Evolutionary conservation across 2,329 filamentous ascomycete genomes (phyloP), one percentile per base, ranked within the genome.

Genomic region (Camptophora hylomeconis): DNA sequence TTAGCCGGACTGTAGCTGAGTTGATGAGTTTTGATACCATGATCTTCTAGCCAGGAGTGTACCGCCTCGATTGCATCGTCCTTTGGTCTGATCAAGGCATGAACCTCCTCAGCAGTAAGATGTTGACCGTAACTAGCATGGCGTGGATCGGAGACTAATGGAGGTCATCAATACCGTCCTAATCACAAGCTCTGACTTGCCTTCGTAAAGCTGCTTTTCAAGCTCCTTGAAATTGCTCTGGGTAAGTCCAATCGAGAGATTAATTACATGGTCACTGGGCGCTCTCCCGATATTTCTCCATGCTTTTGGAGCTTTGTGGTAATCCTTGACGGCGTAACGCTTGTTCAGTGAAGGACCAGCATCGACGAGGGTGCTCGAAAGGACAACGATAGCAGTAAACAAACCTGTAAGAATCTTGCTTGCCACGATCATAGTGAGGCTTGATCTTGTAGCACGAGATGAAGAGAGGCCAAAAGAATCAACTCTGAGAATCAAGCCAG

Each of bases 61-160:
- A 43, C 34, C 5, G 31, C 38, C 9, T 26, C 24, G 17, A 26
- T 33, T 4, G 40, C 30, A 5, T 39, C 34, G 3, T 36, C 32
- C 8, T 38, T 35, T 3, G 40, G 40, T 20, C 33, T 33, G 20
- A 43, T 28, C 18, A 43, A 26, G n/a, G 34, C 31, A 25, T 43
- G 26, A 9, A 43, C 37, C 22, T 36, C 35, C 10, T 41, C 36
- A 12, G 38, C 36, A 4, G 40, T 33, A 19, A 40, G 23, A 24
- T 43, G 40, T 18, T 41, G 33, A 18, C 40, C 38, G 23, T 39
- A 41, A 20, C 37, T 28, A 12, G 27, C 12, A 24, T 39, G 37
- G 9, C 19, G 28, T 5, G 37, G 37, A 20, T 37, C 37, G 9
- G 37, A 39, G n/a, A 39, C 37, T 39, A 27, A 15, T 9, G 14